Evolutionary conservation across 495 filamentous ascomycete genomes (phyloP), one percentile per base, ranked within the genome.

Genomic region (Penicillium steckii): DNA sequence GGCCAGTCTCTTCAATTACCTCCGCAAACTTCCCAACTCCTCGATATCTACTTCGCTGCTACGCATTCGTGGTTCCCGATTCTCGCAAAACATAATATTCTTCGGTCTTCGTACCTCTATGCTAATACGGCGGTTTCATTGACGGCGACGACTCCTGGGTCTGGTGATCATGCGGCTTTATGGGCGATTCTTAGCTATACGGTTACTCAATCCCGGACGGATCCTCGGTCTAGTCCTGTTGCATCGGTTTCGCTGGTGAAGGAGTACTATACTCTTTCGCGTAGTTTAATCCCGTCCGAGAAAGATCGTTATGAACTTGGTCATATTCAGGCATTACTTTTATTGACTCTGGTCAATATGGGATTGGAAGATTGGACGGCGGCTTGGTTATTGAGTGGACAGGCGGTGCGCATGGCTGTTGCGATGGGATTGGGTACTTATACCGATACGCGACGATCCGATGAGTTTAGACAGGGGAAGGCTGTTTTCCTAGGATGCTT

Each of bases 31-130:
- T 86, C 85, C 58, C 78, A 80, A 24, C 67, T 90, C 3, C 68
- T 91, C 19, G 85, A 91, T 59, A 74, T 85, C 6, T 89, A 88
- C 59, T 89, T 89, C 59, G 81, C 86, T 3, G 80, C 83, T 46
- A 90, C 87, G 2, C 83, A 89, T 61, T 77, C 76, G 9, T 91
- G 87, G 87, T 77, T 90, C 15, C 87, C 87, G 3, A 82, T 89
- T 32, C 70, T 85, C 26, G 83, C 87, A 22, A 89, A 88, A 60
- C 83, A 88, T 59, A 83, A 82, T 49, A 70, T 89, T 9, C 68
- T 84, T 5, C 78, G 77, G 41, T 65, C 75, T 10, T 74, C 75
- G 13, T 80, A 82, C 62, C 64, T 72, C 35, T 78, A 80, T 52
- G 69, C 76, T 44, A 78, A 77, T 67, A 33, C 75, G 52, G 44